These are phyloP conservation scores for Microthlaspi erraticum DNA, from an alignment of 345 rosid species.

Conservation along the genomic window DNA sequence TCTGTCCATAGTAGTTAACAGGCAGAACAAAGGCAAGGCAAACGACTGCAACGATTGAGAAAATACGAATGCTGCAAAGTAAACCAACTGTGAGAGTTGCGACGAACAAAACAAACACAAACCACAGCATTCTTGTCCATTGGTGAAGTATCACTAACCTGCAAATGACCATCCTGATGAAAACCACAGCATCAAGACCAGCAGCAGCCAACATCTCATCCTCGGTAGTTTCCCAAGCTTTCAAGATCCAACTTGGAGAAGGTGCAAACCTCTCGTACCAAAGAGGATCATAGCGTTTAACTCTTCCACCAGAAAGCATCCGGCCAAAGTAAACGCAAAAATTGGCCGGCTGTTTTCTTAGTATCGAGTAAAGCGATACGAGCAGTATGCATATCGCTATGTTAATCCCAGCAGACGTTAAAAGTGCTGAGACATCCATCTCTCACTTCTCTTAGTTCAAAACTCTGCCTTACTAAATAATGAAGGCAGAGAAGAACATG, in stretches of 20 bases:
- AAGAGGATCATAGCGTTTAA: conserved; percentile 47
- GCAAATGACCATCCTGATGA: conserved; percentile 75
- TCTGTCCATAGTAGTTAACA: conserved; percentile 80
- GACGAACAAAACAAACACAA: conserved; percentile 16
- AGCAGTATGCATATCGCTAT: conserved; percentile 64
- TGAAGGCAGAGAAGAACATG: conserved; percentile 27
- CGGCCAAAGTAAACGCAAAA: conserved; percentile 72
- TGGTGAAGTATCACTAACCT: conserved; percentile 56
- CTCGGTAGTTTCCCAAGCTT: conserved; percentile 88
- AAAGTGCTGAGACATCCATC: conserved; percentile 74
- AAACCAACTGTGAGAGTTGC: conserved; percentile 30
- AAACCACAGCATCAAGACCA: conserved; percentile 87
- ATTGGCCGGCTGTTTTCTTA: conserved; percentile 84
- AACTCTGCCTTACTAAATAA: conserved; percentile 28
- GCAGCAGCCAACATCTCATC: conserved; percentile 71
- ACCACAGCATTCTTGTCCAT: too few species aligned
- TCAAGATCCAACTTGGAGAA: conserved; percentile 84
- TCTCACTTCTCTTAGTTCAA: conserved; percentile 49
- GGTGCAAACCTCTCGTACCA: conserved; percentile 82
- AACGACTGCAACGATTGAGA: conserved; percentile 69
- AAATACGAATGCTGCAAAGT: conserved; percentile 71
- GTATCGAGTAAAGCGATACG: conserved; percentile 69
- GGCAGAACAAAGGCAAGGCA: conserved; percentile 80
- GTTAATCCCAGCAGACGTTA: conserved; percentile 92
- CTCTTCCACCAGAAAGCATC: conserved; percentile 51